phyloP scores from a whole-genome alignment of 176 grass and related monocot genomes.

The Aegilops bicornis region DNA sequence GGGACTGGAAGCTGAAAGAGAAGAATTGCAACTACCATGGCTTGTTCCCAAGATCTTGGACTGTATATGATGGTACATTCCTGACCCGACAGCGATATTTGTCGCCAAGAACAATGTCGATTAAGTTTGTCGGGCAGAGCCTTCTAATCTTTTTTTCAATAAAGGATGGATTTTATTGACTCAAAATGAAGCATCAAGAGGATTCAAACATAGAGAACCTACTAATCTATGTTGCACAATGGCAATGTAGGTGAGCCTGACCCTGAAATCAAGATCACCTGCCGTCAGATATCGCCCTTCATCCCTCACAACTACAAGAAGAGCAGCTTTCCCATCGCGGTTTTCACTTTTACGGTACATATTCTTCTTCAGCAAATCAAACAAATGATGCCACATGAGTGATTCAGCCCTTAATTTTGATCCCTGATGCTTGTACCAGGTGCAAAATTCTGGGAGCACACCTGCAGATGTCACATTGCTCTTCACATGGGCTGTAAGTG shows the following conservation, averaged over 20 bases:
- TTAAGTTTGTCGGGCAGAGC: background rate
- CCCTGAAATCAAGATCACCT: conserved; percentile 59
- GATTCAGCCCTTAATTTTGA: background rate
- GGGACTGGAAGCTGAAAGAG: conserved; percentile 71
- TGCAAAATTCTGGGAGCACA: conserved; percentile 50
- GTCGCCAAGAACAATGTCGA: background rate
- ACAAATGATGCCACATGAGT: background rate
- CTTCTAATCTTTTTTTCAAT: no score
- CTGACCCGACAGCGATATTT: background rate
- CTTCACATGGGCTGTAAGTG: conserved; percentile 78
- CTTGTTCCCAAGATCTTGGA: conserved; percentile 68
- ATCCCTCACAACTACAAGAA: conserved; percentile 75
- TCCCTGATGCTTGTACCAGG: conserved; percentile 25
- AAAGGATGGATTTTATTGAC: no score
- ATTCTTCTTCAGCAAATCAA: background rate
- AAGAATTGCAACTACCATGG: conserved; percentile 62
- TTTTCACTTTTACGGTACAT: conserved; percentile 64
- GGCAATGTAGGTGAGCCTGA: conserved; percentile 52
- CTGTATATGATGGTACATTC: conserved; percentile 58
- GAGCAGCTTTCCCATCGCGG: conserved; percentile 65
- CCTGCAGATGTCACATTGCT: conserved; percentile 67
- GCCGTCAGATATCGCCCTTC: conserved; percentile 69
- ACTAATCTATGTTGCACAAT: background rate
- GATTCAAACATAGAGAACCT: no score
- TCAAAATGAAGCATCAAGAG: no score